phyloP scores from a whole-genome alignment of 2,329 filamentous ascomycete genomes.

The Neospermospora avenae region DNA sequence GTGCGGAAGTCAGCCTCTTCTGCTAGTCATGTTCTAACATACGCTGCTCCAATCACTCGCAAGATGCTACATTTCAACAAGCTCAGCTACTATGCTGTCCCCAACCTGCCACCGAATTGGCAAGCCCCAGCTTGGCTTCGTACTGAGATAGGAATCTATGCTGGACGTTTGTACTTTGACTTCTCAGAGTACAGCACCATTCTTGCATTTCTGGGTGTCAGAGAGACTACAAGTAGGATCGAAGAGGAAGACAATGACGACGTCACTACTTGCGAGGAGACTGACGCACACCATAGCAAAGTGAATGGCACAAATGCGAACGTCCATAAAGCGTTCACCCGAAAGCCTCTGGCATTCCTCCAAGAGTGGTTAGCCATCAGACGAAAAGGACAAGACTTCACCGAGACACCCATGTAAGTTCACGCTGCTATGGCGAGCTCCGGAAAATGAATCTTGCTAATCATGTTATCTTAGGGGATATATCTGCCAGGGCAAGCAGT shows the following conservation, averaged over 20 bases:
- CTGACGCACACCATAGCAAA: not conserved
- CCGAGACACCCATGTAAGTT: slow-evolving; percentile 52
- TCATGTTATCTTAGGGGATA: slow-evolving; percentile 33
- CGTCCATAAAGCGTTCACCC: slow-evolving; percentile 26
- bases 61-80: slow-evolving; percentile 58
- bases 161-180: slow-evolving; percentile 58
- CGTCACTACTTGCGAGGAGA: not conserved
- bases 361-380: slow-evolving; percentile 55
- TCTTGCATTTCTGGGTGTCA: slow-evolving; percentile 26
- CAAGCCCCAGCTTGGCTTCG: slow-evolving; percentile 49
- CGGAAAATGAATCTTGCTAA: slow-evolving; percentile 25
- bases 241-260: slow-evolving; percentile 11
- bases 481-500: slow-evolving; percentile 37
- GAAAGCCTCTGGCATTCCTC: slow-evolving; percentile 45
- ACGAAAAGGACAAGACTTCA: slow-evolving; percentile 54
- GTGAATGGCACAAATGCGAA: not conserved
- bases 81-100: slow-evolving; percentile 51
- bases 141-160: slow-evolving; percentile 57
- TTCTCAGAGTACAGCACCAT: slow-evolving; percentile 44
- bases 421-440: slow-evolving; percentile 30
- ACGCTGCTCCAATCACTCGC: slow-evolving; percentile 57
- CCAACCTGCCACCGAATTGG: slow-evolving; percentile 41
- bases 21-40: slow-evolving; percentile 48
- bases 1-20: slow-evolving; percentile 32
- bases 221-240: slow-evolving; percentile 5